phyloP scores from a whole-genome alignment of 2,329 filamentous ascomycete genomes.

The Emmonsiellopsis sp. region DNA sequence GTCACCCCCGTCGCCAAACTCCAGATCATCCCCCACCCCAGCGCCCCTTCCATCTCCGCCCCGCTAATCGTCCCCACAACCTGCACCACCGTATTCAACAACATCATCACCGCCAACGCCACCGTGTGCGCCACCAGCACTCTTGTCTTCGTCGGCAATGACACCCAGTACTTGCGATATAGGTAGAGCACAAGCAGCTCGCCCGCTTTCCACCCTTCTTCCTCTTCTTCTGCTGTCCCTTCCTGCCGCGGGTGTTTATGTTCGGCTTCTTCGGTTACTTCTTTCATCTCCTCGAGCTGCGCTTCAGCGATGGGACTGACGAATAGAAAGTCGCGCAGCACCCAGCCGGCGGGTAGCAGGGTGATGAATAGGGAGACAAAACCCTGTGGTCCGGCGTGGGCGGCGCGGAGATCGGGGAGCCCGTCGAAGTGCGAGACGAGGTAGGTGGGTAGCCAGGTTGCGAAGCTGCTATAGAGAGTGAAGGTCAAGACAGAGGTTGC shows the following conservation, averaged over 20 bases:
- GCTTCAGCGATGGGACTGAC: constrained; percentile 41
- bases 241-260: not conserved
- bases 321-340: constrained; percentile 69
- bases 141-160: constrained; percentile 49
- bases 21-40: constrained; percentile 67
- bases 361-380: constrained; percentile 37
- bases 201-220: constrained; percentile 41
- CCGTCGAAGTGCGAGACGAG: constrained; percentile 68
- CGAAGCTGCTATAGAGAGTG: constrained; percentile 59
- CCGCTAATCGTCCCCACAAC: constrained; percentile 59
- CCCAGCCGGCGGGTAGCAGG: constrained; percentile 60
- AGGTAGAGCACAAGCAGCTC: constrained; percentile 66
- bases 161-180: constrained; percentile 50
- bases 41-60: constrained; percentile 59
- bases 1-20: constrained; percentile 37
- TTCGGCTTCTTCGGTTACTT: constrained; percentile 9
- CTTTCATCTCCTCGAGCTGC: constrained; percentile 12
- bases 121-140: constrained; percentile 55
- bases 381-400: constrained; percentile 52
- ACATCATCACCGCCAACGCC: constrained; percentile 35
- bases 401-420: constrained; percentile 58
- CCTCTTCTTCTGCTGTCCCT: constrained; percentile 23
- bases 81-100: constrained; percentile 53
- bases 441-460: constrained; percentile 59
- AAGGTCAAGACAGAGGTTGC: constrained; percentile 65